Evolutionary conservation across 768 basidiomycete species (phyloP).

Genomic region (Calocera cornea): DNA sequence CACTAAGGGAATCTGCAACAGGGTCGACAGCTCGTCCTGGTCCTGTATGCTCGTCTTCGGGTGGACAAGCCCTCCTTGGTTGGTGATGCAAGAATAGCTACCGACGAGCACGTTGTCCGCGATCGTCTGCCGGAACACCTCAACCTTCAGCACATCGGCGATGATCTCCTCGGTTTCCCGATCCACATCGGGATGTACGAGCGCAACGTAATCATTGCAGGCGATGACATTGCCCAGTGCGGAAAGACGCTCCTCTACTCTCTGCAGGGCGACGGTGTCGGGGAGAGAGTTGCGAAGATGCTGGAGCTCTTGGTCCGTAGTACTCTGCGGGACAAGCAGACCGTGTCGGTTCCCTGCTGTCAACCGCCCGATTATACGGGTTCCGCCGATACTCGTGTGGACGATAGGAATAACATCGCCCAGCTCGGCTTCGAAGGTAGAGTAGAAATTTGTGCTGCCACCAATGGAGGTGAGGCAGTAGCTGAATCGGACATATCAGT

Average conservation of each 20-base stretch:
- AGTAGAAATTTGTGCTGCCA: slow-evolving; percentile 95
- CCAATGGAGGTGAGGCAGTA: slow-evolving; percentile 92
- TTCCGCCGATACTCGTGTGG: slow-evolving; percentile 89
- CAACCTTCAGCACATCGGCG: slow-evolving; percentile 96
- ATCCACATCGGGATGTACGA: slow-evolving; percentile 96
- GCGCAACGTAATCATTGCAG: slow-evolving; percentile 96
- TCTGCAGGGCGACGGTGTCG: slow-evolving; percentile 82
- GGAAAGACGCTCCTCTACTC: slow-evolving; percentile 92
- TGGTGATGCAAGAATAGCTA: slow-evolving; percentile 86
- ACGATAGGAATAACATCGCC: slow-evolving; percentile 90
- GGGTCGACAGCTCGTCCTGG: slow-evolving; percentile 88
- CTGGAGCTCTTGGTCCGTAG: slow-evolving; percentile 96
- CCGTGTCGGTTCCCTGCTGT: slow-evolving; percentile 96
- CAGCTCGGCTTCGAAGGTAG: slow-evolving; percentile 89
- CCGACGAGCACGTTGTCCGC: slow-evolving; percentile 96
- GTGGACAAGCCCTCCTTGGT: slow-evolving; percentile 95
- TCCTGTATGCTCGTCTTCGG: slow-evolving; percentile 95
- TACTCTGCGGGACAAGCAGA: slow-evolving; percentile 86
- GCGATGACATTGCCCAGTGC: slow-evolving; percentile 98
- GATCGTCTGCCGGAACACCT: slow-evolving; percentile 95
- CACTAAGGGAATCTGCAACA: slow-evolving; percentile 89
- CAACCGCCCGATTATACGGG: slow-evolving; percentile 82
- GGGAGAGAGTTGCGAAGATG: slow-evolving; percentile 93
- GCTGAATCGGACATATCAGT: slow-evolving; percentile 25
- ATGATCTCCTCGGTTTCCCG: slow-evolving; percentile 99